Evolutionary conservation across 257 asterid genomes (phyloP).

Genomic region (Plectranthus barbatus): DNA sequence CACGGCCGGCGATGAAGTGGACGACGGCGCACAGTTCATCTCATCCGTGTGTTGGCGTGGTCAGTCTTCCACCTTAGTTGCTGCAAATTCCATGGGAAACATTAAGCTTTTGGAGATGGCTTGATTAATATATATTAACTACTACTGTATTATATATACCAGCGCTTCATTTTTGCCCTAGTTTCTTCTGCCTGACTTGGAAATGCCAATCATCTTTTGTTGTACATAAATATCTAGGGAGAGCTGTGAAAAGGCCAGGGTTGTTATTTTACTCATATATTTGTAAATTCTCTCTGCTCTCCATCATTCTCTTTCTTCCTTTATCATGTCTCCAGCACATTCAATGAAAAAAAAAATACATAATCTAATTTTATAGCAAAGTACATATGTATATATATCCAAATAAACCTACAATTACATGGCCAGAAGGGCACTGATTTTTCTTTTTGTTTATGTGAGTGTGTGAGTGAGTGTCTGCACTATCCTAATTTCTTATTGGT

Average conservation of each 20-base stretch:
- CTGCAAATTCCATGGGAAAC: constrained; percentile 93
- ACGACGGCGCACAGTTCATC: constrained; percentile 71
- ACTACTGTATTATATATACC: no score
- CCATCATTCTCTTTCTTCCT: no score
- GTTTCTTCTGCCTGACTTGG: constrained; percentile 10
- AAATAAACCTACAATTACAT: not conserved
- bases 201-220: constrained; percentile 19
- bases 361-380: no score
- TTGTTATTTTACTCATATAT: constrained; percentile 26
- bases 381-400: no score
- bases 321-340: no score
- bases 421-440: constrained; percentile 3
- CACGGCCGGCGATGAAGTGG: constrained; percentile 70
- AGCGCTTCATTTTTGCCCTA: constrained; percentile 26
- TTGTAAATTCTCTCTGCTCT: not conserved
- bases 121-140: no score
- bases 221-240: constrained; percentile 17
- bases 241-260: constrained; percentile 6
- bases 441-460: not conserved
- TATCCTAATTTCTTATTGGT: constrained; percentile 7
- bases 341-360: no score
- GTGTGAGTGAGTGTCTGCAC: not conserved
- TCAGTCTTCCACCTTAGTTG: constrained; percentile 77
- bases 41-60: constrained; percentile 97
- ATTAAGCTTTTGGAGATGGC: constrained; percentile 92